phyloP scores from a whole-genome alignment of 2,329 filamentous ascomycete species.

The Phyllosticta capitalensis region DNA sequence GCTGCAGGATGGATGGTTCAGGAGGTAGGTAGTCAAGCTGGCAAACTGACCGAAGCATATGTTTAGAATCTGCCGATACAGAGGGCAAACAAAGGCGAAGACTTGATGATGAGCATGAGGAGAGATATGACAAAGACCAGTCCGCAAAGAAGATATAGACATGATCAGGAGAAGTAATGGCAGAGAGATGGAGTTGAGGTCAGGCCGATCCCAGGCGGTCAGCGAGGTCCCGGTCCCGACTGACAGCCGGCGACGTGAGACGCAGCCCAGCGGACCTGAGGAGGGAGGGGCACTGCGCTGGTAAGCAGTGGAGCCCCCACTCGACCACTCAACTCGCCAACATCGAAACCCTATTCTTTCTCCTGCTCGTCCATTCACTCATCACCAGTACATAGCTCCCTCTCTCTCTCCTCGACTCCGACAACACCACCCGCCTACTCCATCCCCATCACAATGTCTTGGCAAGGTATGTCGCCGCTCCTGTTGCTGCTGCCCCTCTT shows the following conservation, averaged over 20 bases:
- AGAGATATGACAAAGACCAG: background rate
- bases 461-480: constrained; percentile 29
- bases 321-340: constrained; percentile 10
- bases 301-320: constrained; percentile 6
- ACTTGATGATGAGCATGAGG: background rate
- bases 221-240: background rate
- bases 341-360: constrained; percentile 12
- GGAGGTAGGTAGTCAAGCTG: background rate
- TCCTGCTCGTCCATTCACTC: constrained; percentile 2
- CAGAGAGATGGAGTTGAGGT: background rate
- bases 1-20: background rate
- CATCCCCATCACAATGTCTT: constrained; percentile 27
- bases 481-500: constrained; percentile 7
- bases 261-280: constrained; percentile 4
- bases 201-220: constrained; percentile 10
- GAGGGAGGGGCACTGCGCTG: constrained; percentile 10
- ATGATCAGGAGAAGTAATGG: background rate
- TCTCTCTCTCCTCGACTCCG: constrained; percentile 15
- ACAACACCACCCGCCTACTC: constrained; percentile 13
- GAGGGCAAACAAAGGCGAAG: background rate
- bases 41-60: background rate
- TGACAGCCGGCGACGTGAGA: background rate
- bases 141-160: background rate
- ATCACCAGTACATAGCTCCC: constrained; percentile 15
- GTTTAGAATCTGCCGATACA: background rate